Evolutionary conservation across 495 filamentous ascomycete genomes (phyloP), one percentile per base, ranked within the genome.

Genomic region (Penicillium maclennaniae): DNA sequence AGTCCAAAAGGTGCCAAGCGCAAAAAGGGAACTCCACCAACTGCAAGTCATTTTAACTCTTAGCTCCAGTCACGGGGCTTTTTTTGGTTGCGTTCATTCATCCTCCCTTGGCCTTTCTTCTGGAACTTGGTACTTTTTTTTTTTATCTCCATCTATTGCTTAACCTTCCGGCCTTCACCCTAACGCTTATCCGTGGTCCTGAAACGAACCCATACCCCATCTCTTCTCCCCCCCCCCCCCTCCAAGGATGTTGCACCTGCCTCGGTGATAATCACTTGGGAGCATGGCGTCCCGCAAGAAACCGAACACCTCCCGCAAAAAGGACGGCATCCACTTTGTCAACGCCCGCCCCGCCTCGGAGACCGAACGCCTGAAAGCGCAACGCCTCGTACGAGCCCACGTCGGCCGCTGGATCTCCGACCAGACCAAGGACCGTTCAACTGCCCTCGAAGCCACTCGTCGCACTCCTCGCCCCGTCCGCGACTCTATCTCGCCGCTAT

Each of bases 371-470:
- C 7, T 60, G 19, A 63, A 57, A 26, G 66, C 66, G 3, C 69
- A 70, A 23, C 65, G 62, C 14, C 31, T 70, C 40, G 71, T 74
- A 15, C 68, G 71, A 41, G 68, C 69, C 15, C 71, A 74, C 52
- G 71, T 74, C 9, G 71, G 71, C 4, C 59, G 64, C 54, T 72
- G 69, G 71, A 72, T 74, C 43, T 74, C 71, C 42, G 67, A 69
- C 16, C 71, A 74, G 45, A 72, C 69, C 25, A 74, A 66, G 49
- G 68, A 69, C 27, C 63, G 67, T 46, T 52, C 61, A 27, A 43
- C 39, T 3, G 51, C 39, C 10, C 20, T 15, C 25, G 39, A 42
- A 42, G 25, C 26, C 45, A 21, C 16, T 17, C 28, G 6, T 40
- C 10, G 20, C 39, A n/a, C n/a, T 25, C 19, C 27, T 20, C 45